Evolutionary conservation across 805 yeast species (phyloP), one percentile per base, ranked within the genome.

Genomic region (Saccharomycopsis sp.): DNA sequence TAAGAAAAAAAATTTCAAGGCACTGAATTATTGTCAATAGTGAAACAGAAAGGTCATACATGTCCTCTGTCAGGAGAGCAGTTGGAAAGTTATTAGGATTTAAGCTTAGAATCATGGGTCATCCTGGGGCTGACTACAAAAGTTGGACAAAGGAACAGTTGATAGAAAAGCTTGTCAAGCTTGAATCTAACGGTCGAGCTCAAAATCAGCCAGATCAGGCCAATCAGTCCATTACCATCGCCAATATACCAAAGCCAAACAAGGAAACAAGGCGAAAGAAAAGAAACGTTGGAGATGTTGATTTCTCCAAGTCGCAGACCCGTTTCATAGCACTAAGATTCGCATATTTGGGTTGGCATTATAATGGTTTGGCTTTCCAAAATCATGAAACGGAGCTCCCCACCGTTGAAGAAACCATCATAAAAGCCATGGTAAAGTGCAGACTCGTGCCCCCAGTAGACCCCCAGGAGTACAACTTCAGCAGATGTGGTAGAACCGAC

Each of bases 301-400:
- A 84, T 51, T 82, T 81, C 50, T 62, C 75, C 12, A 77, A 75
- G 47, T 73, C 73, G 52, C 49, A 64, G 8, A 74, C 75, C 1
- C 65, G 98, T 42, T 74, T 73, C 46, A 71, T 92, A 10, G 97
- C 95, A 0, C 54, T 92, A 22, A 65, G 73, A 47, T 92, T 92
- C 61, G 81, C 95, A 0, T 92, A 92, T 57, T 54, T 84, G 36
- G 98, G 98, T 1, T 89, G 96, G 96, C 73, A 81, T 53, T 92
- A 92, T 59, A 86, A 80, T 55, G 98, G 98, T 0, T 64, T 92
- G 18, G 95, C 94, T 0, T 63, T 73, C 35, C 97, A 92, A 59
- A 70, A 69, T 45, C 87, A 77, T 21, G 73, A 72, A 3, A 81
- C 92, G 0, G 80, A 80, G 1, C 61, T 84, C 6, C 95, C 94